Evolutionary conservation across 129 eudicot species (phyloP), one percentile per base, ranked within the genome.

Genomic region (Ambrosia trifida): DNA sequence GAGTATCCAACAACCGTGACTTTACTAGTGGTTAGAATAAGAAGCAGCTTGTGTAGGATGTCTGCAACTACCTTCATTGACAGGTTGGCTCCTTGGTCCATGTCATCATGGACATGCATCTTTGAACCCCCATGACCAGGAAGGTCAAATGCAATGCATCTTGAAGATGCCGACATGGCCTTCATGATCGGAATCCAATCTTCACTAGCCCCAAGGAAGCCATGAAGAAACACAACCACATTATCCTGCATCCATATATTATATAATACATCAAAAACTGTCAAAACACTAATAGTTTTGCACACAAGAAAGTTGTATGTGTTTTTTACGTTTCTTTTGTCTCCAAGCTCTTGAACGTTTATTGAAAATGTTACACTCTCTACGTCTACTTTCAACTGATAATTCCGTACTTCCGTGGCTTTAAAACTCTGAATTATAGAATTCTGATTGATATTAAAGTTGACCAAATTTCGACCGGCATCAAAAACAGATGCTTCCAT

Each of bases 171-270:
- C 69, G 98, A 94, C 76, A 87, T 44, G 65, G 93, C 84, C 72
- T 89, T 88, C 98, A 90, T 94, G 64, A 79, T 83, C 7, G 98
- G 93, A 59, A 87, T 59, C 97, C 97, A 94, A 66, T 94, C 98
- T 68, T 75, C 86, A 59, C 89, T 79, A 59, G 83, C 87, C 83
- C 98, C 98, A 32, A 94, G 96, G 72, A 94, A 94, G 13, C 98
- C 98, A 72, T 94, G 98, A 74, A 94, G 89, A 79, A 94, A 94
- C 59, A 94, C 80, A 45, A 87, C 64, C 3, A 82, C 82, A 24
- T 72, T 77, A 43, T 80, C 78, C 98, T 93, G 90, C 82, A 81
- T 64, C 8, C 38, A 66, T 66, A n/a, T n/a, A n/a, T n/a, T n/a
- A n/a, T n/a, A n/a, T n/a, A n/a, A n/a, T n/a, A n/a, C n/a, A n/a